Percentiles rank a stretch among this genome's conserved stretches.
phyloP scores from a whole-genome alignment of 2,329 filamentous ascomycete genomes.

The Verticillium albo-atrum region DNA sequence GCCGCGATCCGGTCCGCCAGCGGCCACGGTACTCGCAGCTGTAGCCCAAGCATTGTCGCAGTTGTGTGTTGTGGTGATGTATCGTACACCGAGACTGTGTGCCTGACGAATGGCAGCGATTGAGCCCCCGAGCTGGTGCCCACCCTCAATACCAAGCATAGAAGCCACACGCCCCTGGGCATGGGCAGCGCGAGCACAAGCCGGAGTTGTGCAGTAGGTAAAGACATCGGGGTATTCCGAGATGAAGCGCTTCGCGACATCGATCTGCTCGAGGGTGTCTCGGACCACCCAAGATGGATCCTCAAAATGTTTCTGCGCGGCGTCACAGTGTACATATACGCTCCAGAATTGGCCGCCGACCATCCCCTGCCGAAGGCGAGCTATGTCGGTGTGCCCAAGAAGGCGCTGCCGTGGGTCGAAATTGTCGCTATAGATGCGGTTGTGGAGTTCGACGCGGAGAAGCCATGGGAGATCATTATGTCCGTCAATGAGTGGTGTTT shows the following conservation, averaged over 20 bases:
- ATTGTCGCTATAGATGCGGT: conserved; percentile 17
- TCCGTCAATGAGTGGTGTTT: conserved; percentile 21
- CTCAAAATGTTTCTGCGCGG: conserved; percentile 16
- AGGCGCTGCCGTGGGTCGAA: conserved; percentile 12
- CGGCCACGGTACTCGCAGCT: conserved; percentile 22
- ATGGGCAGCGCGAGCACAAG: conserved; percentile 23
- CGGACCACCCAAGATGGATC: conserved; percentile 15
- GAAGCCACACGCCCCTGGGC: conserved; percentile 24
- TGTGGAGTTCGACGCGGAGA: conserved; percentile 22
- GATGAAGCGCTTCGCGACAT: conserved; percentile 24
- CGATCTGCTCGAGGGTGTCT: conserved; percentile 27
- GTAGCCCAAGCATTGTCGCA: conserved; percentile 26
- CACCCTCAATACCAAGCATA: conserved; percentile 32
- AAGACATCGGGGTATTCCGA: conserved; percentile 17
- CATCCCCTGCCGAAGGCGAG: conserved; percentile 19
- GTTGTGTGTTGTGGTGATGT: conserved; percentile 30
- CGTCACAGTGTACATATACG: conserved; percentile 20
- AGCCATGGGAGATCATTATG: conserved; percentile 25
- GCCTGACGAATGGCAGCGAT: conserved; percentile 28
- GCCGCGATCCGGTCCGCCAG: conserved; percentile 15
- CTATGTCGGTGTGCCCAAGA: conserved; percentile 20
- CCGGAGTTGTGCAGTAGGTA: conserved; percentile 19
- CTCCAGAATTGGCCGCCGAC: conserved; percentile 27
- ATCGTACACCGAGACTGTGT: conserved; percentile 29
- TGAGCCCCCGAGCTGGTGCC: conserved; percentile 27